Evolutionary conservation across 2,329 filamentous ascomycete species (phyloP).

Genomic region (Trichoderma sp.): DNA sequence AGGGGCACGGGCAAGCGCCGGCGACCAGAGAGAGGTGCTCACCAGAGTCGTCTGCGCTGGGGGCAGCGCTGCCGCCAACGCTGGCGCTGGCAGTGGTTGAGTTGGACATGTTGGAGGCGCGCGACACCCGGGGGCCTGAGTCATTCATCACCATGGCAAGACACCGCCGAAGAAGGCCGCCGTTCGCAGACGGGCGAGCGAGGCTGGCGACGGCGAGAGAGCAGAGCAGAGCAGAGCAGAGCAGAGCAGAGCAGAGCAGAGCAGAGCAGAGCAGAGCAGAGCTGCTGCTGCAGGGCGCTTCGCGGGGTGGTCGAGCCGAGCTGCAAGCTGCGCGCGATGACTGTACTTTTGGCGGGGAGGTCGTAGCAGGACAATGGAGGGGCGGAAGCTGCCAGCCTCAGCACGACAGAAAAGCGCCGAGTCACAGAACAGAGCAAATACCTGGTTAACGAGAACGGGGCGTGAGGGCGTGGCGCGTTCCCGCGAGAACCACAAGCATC

Average conservation of each 20-base stretch:
- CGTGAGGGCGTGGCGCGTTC: conserved; percentile 6
- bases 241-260: too few relatives aligned
- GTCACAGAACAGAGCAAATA: neutral
- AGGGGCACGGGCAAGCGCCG: conserved; percentile 36
- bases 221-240: too few relatives aligned
- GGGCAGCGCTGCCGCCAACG: conserved; percentile 24
- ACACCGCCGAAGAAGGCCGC: conserved; percentile 21
- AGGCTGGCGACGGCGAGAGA: conserved; percentile 26
- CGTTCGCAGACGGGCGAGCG: conserved; percentile 17
- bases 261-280: too few relatives aligned
- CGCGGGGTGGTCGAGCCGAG: conserved; percentile 30
- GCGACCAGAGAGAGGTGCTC: conserved; percentile 33
- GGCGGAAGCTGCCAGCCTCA: conserved; percentile 7
- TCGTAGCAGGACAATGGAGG: conserved; percentile 17
- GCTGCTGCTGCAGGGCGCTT: conserved; percentile 24
- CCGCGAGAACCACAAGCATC: conserved; percentile 21
- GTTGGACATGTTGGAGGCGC: conserved; percentile 43
- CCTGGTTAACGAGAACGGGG: neutral
- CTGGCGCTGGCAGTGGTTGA: conserved; percentile 36
- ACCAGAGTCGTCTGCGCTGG: conserved; percentile 43
- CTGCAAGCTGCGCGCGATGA: conserved; percentile 21
- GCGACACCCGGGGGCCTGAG: conserved; percentile 41
- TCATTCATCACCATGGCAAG: conserved; percentile 46
- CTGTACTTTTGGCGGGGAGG: conserved; percentile 23
- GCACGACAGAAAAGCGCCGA: neutral